Percentiles rank a stretch among this genome's conserved stretches.
Conservation (phyloP, 768 basidiomycete species). For the Lenzites betulinus region DNA sequence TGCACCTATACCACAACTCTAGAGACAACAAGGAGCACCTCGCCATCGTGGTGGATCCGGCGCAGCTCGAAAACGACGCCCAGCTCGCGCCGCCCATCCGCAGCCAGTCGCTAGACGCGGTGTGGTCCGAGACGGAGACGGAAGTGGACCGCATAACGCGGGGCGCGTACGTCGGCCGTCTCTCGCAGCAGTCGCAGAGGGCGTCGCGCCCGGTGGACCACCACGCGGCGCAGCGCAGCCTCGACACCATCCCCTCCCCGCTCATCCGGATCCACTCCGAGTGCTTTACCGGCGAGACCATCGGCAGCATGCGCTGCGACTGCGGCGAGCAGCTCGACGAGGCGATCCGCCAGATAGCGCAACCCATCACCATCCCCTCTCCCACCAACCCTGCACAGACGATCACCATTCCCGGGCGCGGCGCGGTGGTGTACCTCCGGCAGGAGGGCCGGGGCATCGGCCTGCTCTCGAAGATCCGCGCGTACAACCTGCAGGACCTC, state of each 20-base stretch:
- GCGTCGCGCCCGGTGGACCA: constrained; percentile 32
- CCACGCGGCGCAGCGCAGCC: constrained; percentile 13
- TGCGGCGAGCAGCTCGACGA: constrained; percentile 99
- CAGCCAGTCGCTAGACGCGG: constrained; percentile 75
- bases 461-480: constrained; percentile 90
- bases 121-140: constrained; percentile 85
- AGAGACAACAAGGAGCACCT: constrained; percentile 93
- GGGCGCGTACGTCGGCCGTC: constrained; percentile 89
- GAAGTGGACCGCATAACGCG: constrained; percentile 91
- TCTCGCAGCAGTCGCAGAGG: constrained; percentile 53
- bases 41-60: constrained; percentile 91
- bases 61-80: constrained; percentile 63
- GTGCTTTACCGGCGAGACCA: constrained; percentile 97
- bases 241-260: constrained; percentile 59
- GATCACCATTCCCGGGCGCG: constrained; percentile 75
- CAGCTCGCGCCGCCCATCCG: constrained; percentile 59
- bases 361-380: constrained; percentile 55
- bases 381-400: constrained; percentile 29
- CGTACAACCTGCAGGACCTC: constrained; percentile 97
- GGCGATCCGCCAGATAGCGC: constrained; percentile 87
- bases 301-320: constrained; percentile 98
- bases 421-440: constrained; percentile 91
- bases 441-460: constrained; percentile 99
- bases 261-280: constrained; percentile 97
- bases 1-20: constrained; percentile 94